Base-by-base conservation (phyloP, 306 rosid genomes). In the Chamaecrista fasciculata region DNA sequence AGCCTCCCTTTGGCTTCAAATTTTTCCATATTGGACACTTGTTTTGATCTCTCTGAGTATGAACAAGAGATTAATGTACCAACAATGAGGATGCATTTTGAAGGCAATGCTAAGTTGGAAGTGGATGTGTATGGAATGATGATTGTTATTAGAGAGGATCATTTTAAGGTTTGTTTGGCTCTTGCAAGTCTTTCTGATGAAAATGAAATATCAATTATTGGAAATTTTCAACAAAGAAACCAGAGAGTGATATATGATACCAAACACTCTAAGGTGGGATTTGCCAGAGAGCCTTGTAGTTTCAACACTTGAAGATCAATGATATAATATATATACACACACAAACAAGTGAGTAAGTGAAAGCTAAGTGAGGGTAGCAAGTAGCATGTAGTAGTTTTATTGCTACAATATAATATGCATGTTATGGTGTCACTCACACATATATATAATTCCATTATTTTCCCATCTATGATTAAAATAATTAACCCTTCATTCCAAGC, bases 141-240 rank as follows among this genome's bases (percentile, higher is more conserved):
- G 33, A 84, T 86, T 52, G 16, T 84, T 2, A 81, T 75, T 4
- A 84, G 79, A 76, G 74, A 78, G 4, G 92, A 91, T 72, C 79
- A 65, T 15, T 92, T 91, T 33, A 86, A 79, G 80, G 77, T 78
- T 52, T 89, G 96, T 70, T 80, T 82, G 87, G 91, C 96, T 6
- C 48, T 89, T 52, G 83, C 95, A 24, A 84, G 92, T 62, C 79
- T 87, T 60, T 61, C 78, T 7, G 72, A 82, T 53, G 92, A 79
- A 57, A 66, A 79, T 47, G 87, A 81, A 62, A 69, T 50, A 2
- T 73, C 79, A 6, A 88, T 93, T 6, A 71, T 93, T 43, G 98
- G 97, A 71, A 90, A 88, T 69, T 90, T 80, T 66, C 98, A 90
- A 80, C 98, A 93, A 78, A 88, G 79, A 79, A 93, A 93, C 67